Conservation (phyloP, 768 basidiomycete species). For the Hygrophorus russula region DNA sequence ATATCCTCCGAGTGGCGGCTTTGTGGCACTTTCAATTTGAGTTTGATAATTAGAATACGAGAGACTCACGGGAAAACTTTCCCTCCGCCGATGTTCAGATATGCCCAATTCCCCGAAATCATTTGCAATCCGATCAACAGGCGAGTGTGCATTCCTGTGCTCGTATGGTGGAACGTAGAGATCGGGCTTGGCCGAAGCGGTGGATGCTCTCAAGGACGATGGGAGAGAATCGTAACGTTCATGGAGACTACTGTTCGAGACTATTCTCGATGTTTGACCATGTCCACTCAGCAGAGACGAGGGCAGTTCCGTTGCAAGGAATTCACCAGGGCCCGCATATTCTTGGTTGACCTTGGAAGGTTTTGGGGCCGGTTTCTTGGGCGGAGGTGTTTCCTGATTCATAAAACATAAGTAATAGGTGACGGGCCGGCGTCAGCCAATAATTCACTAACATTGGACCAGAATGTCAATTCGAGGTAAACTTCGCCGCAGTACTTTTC, state of each 20-base stretch:
- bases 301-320: conserved; percentile 38
- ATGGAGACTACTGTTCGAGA: conserved; percentile 21
- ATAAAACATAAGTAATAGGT: conserved; percentile 5
- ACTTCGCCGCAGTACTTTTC: conserved; percentile 94
- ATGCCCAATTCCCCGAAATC: conserved; percentile 61
- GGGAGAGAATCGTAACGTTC: conserved; percentile 42
- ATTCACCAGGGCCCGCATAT: conserved; percentile 65
- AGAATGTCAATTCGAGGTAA: conserved; percentile 94
- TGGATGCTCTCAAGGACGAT: conserved; percentile 50
- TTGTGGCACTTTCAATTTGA: conserved; percentile 5
- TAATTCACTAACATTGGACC: conserved; percentile 65
- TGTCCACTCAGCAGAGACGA: conserved; percentile 15
- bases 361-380: conserved; percentile 41
- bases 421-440: background rate
- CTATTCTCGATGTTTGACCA: conserved; percentile 19
- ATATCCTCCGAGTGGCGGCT: conserved; percentile 27
- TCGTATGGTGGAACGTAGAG: conserved; percentile 73
- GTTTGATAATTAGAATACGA: background rate
- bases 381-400: conserved; percentile 64
- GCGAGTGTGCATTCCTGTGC: conserved; percentile 27
- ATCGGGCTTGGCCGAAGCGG: conserved; percentile 48
- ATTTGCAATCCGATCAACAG: conserved; percentile 44
- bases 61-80: conserved; percentile 47
- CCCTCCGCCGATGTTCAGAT: conserved; percentile 35
- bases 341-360: conserved; percentile 41